Evolutionary conservation across 1,284 basidiomycete species (phyloP), one percentile per base, ranked within the genome.

Genomic region (Exobasidium cylindrosporum): DNA sequence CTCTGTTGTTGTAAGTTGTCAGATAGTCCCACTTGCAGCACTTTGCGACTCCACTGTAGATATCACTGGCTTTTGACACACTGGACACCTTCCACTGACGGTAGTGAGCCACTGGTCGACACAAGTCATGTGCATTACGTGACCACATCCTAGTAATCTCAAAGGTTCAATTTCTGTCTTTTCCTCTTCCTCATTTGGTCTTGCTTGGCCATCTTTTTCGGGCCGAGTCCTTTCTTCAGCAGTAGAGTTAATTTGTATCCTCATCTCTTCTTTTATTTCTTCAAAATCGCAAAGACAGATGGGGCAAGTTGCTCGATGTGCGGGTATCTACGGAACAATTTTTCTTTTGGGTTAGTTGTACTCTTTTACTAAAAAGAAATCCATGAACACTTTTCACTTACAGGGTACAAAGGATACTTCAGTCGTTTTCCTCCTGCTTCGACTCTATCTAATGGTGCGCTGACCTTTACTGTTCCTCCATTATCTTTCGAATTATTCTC

Each of bases 281-380:
- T 69, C 69, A 43, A 69, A 76, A 52, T 76, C 73, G 56, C 64
- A 66, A n/a, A 76, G 65, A 43, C 73, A 76, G 67, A 76, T 76
- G 3, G 73, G 68, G 50, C 73, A 76, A 3, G 70, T 74, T 0
- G 73, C 69, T 13, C 73, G 66, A 35, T 76, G 72, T 1, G 70
- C 67, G 0, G 72, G 70, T 4, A 76, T 72, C 64, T 28, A 74
- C 66, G 6, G 72, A 72, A 61, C 74, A 70, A 17, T 66, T 65
- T 62, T 68, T 59, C 13, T 57, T 45, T n/a, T n/a, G n/a, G n/a
- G n/a, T n/a, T n/a, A n/a, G n/a, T n/a, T n/a, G n/a, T n/a, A n/a
- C n/a, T n/a, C n/a, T n/a, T n/a, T n/a, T 64, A 47, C 13, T 62
- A 53, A 28, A 28, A 3, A 14, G 57, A 28, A n/a, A 52, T 24